phyloP scores from a whole-genome alignment of 1,284 basidiomycete species.

The Hortiboletus rubellus region DNA sequence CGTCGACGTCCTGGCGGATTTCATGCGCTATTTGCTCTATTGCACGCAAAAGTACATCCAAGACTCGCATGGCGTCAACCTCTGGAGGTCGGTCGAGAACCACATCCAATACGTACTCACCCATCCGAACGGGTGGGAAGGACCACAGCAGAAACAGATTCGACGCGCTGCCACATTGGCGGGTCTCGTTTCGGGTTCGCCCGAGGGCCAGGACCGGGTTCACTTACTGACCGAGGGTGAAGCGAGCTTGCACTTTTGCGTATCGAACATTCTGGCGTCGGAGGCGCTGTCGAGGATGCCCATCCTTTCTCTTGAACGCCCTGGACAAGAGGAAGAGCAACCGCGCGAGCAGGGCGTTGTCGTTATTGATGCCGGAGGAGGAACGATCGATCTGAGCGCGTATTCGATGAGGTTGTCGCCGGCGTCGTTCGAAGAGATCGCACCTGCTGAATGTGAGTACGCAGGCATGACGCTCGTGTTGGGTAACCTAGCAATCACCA shows the following conservation, averaged over 20 bases:
- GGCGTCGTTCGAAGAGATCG: constrained; percentile 41
- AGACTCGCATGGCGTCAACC: constrained; percentile 45
- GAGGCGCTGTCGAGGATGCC: constrained; percentile 34
- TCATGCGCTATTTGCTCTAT: constrained; percentile 48
- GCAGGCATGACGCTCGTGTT: not conserved
- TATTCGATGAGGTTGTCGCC: constrained; percentile 40
- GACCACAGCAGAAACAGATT: constrained; percentile 42
- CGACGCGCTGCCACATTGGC: constrained; percentile 39
- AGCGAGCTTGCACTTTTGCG: constrained; percentile 49
- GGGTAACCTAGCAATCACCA: constrained; percentile 16
- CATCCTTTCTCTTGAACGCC: constrained; percentile 18
- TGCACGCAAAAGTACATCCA: constrained; percentile 50
- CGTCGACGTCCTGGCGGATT: constrained; percentile 53
- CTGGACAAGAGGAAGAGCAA: constrained; percentile 20
- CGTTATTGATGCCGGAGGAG: constrained; percentile 59
- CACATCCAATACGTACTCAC: constrained; percentile 39
- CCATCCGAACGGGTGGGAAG: constrained; percentile 50
- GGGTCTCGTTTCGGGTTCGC: constrained; percentile 31
- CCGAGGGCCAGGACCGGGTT: constrained; percentile 36
- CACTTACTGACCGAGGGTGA: constrained; percentile 53
- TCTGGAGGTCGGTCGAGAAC: constrained; percentile 40
- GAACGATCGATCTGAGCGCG: constrained; percentile 55
- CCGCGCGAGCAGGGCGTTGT: constrained; percentile 42
- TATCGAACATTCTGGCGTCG: constrained; percentile 39
- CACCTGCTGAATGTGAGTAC: constrained; percentile 42